Evolutionary conservation across 768 basidiomycete species (phyloP).

Genomic region (Paxillus rubicundulus): DNA sequence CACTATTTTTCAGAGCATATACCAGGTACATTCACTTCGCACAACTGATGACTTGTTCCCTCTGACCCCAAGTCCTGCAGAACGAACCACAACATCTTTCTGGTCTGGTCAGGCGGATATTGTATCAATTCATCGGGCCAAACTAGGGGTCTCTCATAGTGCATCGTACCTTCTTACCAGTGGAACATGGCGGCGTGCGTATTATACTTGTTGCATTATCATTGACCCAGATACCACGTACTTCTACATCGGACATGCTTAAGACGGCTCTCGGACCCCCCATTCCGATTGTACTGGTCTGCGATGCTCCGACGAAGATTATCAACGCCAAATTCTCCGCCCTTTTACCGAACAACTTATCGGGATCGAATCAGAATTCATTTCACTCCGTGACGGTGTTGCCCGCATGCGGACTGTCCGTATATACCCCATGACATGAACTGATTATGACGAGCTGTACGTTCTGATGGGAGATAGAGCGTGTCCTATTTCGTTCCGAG

Average conservation of each 20-base stretch:
- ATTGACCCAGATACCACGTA: not conserved
- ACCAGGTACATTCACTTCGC: conserved; percentile 47
- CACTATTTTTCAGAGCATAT: conserved; percentile 54
- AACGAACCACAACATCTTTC: conserved; percentile 80
- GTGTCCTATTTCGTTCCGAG: not conserved
- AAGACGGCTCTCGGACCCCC: not conserved
- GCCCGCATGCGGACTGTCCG: not conserved
- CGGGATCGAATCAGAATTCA: not conserved
- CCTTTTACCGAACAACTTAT: not conserved
- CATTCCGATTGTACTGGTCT: too few species aligned
- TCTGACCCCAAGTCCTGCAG: conserved; percentile 22
- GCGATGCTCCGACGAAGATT: too few species aligned
- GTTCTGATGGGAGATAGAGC: not conserved
- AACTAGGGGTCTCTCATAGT: conserved; percentile 44
- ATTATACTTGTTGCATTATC: not conserved
- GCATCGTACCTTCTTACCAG: not conserved
- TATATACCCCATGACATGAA: not conserved
- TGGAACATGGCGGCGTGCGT: not conserved
- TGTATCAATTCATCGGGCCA: conserved; percentile 90
- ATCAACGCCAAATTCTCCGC: not conserved
- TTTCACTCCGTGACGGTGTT: too few species aligned
- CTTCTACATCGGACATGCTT: not conserved
- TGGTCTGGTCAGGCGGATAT: conserved; percentile 71
- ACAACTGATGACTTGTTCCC: not conserved
- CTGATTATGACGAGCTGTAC: not conserved